These are phyloP conservation scores for Dioscorea cayenensis DNA, from an alignment of 116 monocot species.

Conservation along the genomic window DNA sequence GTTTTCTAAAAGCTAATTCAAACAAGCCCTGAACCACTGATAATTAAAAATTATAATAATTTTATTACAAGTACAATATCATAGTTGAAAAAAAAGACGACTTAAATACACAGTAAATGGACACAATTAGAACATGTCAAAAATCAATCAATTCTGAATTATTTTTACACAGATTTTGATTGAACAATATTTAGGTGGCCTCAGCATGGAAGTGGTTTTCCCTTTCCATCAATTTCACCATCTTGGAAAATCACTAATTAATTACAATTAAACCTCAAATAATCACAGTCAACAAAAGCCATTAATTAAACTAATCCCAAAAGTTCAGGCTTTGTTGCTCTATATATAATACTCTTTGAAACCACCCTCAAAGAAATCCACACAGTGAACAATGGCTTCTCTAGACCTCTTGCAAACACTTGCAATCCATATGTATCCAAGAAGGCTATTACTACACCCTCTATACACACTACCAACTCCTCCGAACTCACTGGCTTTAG, in stretches of 20 bases:
- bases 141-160: too few relatives aligned
- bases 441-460: slow-evolving; percentile 12
- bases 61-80: too few relatives aligned
- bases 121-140: too few relatives aligned
- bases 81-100: too few relatives aligned
- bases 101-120: too few relatives aligned
- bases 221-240: not conserved
- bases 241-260: too few relatives aligned
- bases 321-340: not conserved
- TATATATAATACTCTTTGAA: not conserved
- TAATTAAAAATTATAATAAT: too few relatives aligned
- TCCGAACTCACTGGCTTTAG: not conserved
- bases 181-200: too few relatives aligned
- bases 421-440: slow-evolving; percentile 2
- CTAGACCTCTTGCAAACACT: not conserved
- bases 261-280: not conserved
- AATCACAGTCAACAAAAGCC: not conserved
- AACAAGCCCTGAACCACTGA: too few relatives aligned
- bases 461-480: not conserved
- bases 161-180: too few relatives aligned
- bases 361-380: not conserved
- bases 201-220: too few relatives aligned
- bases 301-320: not conserved
- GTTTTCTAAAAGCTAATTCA: too few relatives aligned
- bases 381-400: not conserved